Percentiles rank a stretch among this genome's conserved stretches.
phyloP scores from a whole-genome alignment of 768 basidiomycete species.

The Galerina marginata region DNA sequence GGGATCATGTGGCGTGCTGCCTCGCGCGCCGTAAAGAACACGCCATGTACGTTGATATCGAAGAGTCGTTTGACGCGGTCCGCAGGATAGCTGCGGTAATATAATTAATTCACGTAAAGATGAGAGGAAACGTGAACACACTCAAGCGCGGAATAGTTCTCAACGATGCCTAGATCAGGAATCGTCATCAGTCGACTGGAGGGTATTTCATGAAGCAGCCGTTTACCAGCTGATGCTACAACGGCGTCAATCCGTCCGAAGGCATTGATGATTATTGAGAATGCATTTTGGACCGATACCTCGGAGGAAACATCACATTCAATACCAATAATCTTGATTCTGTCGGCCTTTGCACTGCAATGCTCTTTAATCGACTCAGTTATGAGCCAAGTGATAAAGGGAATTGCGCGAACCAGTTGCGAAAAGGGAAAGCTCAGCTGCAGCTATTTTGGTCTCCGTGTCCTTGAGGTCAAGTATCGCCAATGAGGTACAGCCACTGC shows the following conservation, averaged over 20 bases:
- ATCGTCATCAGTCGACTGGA: neutral
- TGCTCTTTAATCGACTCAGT: conserved; percentile 41
- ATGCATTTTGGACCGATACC: conserved; percentile 75
- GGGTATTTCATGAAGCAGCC: neutral
- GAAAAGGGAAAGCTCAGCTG: conserved; percentile 60
- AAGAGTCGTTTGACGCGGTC: conserved; percentile 84
- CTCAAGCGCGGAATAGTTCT: conserved; percentile 89
- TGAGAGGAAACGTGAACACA: conserved; percentile 39
- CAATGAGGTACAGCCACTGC: conserved; percentile 79
- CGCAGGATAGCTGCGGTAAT: conserved; percentile 72
- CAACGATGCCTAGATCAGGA: conserved; percentile 67
- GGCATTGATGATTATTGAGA: conserved; percentile 63
- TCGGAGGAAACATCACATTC: conserved; percentile 92
- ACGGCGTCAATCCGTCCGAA: conserved; percentile 80
- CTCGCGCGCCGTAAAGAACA: conserved; percentile 95
- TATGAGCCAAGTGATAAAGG: neutral
- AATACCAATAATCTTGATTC: conserved; percentile 73
- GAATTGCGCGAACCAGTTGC: conserved; percentile 25
- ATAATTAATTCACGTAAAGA: neutral
- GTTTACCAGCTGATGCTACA: conserved; percentile 85
- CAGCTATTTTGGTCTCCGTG: conserved; percentile 69
- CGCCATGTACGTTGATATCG: conserved; percentile 94
- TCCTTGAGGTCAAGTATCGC: conserved; percentile 84
- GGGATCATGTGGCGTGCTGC: conserved; percentile 92
- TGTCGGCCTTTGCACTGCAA: conserved; percentile 57